Evolutionary conservation across 1,284 basidiomycete species (phyloP), one percentile per base, ranked within the genome.

Genomic region (Fomitiporia mediterranea): DNA sequence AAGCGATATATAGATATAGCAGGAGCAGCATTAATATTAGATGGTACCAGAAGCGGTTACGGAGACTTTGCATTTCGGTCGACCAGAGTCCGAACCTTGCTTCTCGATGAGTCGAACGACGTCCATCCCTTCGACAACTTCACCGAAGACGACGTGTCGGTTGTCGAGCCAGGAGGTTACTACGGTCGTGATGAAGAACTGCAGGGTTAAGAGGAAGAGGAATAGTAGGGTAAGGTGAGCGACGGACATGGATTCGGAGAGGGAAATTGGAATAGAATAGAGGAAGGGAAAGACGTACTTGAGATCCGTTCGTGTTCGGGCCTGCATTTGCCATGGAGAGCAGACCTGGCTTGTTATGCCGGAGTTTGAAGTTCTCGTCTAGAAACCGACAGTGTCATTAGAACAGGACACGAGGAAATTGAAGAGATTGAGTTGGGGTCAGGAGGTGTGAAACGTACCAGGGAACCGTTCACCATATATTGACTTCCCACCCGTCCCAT

Each of bases 251-350:
- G 39, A 15, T 32, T 27, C 13, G 4, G 30, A 70, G 69, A 44
- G 25, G 30, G 25, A 46, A 4, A 23, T 8, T 13, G 34, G 19
- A 37, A 27, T 27, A 38, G 9, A 11, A 11, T 17, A 38, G 19
- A 19, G 21, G n/a, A 19, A 30, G 19, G n/a, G 5, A 5, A 8
- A 34, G 42, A 48, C 51, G 32, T 28, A 57, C 56, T 39, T 57
- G 56, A 13, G 84, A 88, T 19, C 87, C 87, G 60, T 89, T 89
- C 15, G 86, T 86, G 69, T 87, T 77, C 1, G 72, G 68, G 38
- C 86, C 87, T 2, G 85, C 84, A 62, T 90, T 89, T 6, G 95
- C 95, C 94, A 98, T 98, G 28, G 90, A 94, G 39, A 98, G 79
- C 48, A 94, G 72, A 67, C 91, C 91, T n/a, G 84, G 81, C 71